Evolutionary conservation across 2,329 filamentous ascomycete genomes (phyloP).

Genomic region (Ilyonectria robusta): DNA sequence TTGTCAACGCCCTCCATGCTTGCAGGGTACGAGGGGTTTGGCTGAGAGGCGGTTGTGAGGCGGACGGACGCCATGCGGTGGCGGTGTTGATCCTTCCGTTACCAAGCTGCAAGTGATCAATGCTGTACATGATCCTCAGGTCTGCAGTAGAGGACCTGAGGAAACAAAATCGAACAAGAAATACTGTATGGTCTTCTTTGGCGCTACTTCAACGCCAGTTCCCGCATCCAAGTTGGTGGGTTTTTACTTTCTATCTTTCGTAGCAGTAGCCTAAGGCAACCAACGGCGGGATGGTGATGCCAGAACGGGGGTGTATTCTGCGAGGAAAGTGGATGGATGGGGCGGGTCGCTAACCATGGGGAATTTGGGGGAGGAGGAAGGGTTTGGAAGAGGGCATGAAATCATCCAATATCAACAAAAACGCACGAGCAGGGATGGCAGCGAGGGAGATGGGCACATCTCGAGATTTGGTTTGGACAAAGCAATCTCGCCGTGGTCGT

Average conservation of each 20-base stretch:
- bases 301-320: neutral
- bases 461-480: slow-evolving; percentile 36
- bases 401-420: slow-evolving; percentile 40
- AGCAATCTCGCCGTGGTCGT: slow-evolving; percentile 27
- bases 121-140: slow-evolving; percentile 3
- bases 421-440: slow-evolving; percentile 37
- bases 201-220: slow-evolving; percentile 21
- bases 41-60: neutral
- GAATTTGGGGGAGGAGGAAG: neutral
- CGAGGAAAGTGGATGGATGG: neutral
- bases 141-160: neutral
- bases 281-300: slow-evolving; percentile 23
- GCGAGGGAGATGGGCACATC: slow-evolving; percentile 43
- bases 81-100: slow-evolving; percentile 19
- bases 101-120: slow-evolving; percentile 20
- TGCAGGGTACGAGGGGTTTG: slow-evolving; percentile 11
- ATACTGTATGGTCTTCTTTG: neutral
- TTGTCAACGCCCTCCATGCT: neutral
- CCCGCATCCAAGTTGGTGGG: slow-evolving; percentile 45
- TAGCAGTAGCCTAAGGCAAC: slow-evolving; percentile 23
- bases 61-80: slow-evolving; percentile 4
- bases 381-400: slow-evolving; percentile 31
- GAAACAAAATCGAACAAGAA: neutral
- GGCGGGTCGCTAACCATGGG: slow-evolving; percentile 1
- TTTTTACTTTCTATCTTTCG: slow-evolving; percentile 16